Conservation (phyloP, 2,329 filamentous ascomycete species). For the Paramyrothecium roridum region DNA sequence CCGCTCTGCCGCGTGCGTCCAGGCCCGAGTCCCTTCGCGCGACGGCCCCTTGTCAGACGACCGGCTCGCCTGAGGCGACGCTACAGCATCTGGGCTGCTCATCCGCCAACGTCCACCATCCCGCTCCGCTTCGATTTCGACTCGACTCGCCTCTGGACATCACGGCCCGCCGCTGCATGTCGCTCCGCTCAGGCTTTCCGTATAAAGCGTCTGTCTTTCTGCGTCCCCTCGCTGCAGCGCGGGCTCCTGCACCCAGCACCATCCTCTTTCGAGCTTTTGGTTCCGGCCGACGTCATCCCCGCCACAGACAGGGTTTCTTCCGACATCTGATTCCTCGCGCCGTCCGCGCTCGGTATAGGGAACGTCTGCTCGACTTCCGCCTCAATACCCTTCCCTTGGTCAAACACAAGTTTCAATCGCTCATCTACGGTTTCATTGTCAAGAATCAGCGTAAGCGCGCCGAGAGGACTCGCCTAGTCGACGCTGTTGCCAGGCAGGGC, state of each 20-base stretch:
- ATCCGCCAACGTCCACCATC: background rate
- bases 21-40: background rate
- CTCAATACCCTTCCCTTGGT: conserved; percentile 71
- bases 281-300: conserved; percentile 30
- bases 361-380: conserved; percentile 66
- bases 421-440: conserved; percentile 73
- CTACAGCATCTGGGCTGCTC: background rate
- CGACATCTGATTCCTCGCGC: conserved; percentile 67
- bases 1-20: background rate
- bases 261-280: conserved; percentile 30
- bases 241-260: background rate
- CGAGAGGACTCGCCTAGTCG: conserved; percentile 44
- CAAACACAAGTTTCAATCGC: conserved; percentile 69
- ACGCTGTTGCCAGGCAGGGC: conserved; percentile 36
- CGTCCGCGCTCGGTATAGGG: conserved; percentile 59
- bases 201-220: background rate
- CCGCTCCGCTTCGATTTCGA: background rate
- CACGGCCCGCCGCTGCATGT: background rate
- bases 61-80: conserved; percentile 19
- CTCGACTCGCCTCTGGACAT: background rate
- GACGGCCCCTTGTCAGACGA: conserved; percentile 25
- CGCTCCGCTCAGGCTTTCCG: background rate
- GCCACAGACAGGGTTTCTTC: conserved; percentile 48
- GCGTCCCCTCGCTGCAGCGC: background rate
- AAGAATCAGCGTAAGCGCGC: conserved; percentile 56